Base-by-base conservation (phyloP, 2,329 filamentous ascomycete species). In the Fusarium equiseti region DNA sequence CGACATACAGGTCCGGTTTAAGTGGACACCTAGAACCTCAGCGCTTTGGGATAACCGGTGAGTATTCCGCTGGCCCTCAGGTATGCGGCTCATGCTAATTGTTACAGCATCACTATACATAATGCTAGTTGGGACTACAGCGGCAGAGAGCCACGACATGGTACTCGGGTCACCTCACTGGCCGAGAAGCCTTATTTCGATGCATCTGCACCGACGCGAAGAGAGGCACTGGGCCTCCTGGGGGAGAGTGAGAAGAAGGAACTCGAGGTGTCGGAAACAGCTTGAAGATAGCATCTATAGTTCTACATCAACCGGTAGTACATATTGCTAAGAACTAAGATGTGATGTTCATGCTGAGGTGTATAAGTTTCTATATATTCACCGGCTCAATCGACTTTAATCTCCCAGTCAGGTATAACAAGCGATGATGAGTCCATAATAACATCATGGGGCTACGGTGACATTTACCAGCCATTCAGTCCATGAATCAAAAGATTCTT, bases 41-140 rank as follows among this genome's bases (percentile, higher is more conserved):
- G 91, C 89, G 0, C 79, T 93, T 6, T 93, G 91, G 91, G 91
- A 93, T 74, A 93, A 93, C 72, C 83, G 89, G 83, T 87, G 44
- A 74, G 83, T 75, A 3, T 7, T 13, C 8, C 7, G 7, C 8
- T 38, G 1, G 1, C 27, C 18, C 9, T n/a, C 18, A 8, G 13
- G 8, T 4, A 22, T 13, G 20, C 2, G 4, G 18, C 6, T 46
- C 7, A 57, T 66, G 7, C 27, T 29, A 29, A 68, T 31, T 22
- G 8, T 24, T 16, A 5, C 2, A 88, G 89, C 42, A 90, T 92
- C 63, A 92, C 91, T 0, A 92, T 92, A 40, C 90, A 93, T 72
- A 92, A 92, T 67, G 91, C 90, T 0, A 90, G 87, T 73, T 93
- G 90, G 90, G 90, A 93, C 71, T 93, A 93, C 74, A 90, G 87